These are phyloP conservation scores for Colletotrichum sp. DNA, from an alignment of 2,329 filamentous ascomycete genomes.

Conservation along the genomic window DNA sequence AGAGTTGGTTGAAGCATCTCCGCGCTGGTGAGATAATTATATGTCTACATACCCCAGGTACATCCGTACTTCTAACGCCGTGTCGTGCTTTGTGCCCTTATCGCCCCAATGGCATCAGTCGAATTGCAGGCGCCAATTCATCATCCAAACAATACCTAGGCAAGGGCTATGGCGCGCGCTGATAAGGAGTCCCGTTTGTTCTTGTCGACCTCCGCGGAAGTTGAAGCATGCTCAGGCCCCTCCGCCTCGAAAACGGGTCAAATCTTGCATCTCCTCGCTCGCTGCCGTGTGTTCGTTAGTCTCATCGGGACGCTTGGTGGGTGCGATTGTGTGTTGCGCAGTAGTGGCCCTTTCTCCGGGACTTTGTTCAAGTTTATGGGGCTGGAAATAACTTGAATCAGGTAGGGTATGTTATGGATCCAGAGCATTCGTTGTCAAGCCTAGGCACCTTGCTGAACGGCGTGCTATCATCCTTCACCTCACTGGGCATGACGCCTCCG, in stretches of 20 bases:
- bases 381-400: not conserved
- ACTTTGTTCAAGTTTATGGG: not conserved
- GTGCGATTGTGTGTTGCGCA: not conserved
- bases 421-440: not conserved
- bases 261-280: conserved; percentile 35
- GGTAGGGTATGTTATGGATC: not conserved
- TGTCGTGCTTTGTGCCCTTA: conserved; percentile 12
- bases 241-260: not conserved
- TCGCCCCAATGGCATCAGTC: conserved; percentile 17
- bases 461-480: not conserved
- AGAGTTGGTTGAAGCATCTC: conserved; percentile 8
- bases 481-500: not conserved
- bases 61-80: not conserved
- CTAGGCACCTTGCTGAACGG: not conserved
- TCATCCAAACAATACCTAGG: not conserved
- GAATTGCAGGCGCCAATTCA: not conserved
- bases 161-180: not conserved
- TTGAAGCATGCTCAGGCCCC: not conserved
- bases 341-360: not conserved
- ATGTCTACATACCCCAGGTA: not conserved
- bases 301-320: not conserved
- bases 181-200: conserved; percentile 11
- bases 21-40: not conserved
- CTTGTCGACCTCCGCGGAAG: conserved; percentile 7
- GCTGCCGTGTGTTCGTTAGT: not conserved